Evolutionary conservation across 768 basidiomycete genomes (phyloP).

Genomic region (Tulasnella calospora): DNA sequence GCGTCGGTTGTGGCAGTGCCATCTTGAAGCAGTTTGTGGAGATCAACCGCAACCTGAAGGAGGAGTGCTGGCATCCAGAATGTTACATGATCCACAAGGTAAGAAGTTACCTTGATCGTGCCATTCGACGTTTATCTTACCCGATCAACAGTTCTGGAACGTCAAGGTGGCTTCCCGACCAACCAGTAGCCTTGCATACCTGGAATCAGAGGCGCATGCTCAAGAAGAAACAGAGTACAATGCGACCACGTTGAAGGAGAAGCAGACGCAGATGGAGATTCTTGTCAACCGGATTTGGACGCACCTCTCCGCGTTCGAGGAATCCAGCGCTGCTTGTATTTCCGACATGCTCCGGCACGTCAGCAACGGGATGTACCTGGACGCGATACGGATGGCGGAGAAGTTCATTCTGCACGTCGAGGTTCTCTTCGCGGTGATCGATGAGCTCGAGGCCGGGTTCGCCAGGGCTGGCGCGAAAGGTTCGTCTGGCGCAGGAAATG

Average conservation of each 20-base stretch:
- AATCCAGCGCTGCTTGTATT: slow-evolving; percentile 98
- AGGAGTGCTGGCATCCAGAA: slow-evolving; percentile 99
- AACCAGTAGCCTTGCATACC: slow-evolving; percentile 23
- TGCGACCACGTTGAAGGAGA: slow-evolving; percentile 73
- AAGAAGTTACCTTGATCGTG: slow-evolving; percentile 30
- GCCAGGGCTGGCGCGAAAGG: slow-evolving; percentile 75
- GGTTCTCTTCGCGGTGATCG: slow-evolving; percentile 92
- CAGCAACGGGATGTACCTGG: slow-evolving; percentile 92
- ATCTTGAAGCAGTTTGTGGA: slow-evolving; percentile 99
- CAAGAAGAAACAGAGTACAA: slow-evolving; percentile 81
- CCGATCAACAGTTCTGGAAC: slow-evolving; percentile 81
- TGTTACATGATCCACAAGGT: slow-evolving; percentile 99
- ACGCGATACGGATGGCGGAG: slow-evolving; percentile 97
- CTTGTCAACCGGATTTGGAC: slow-evolving; percentile 99
- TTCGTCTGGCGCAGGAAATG: slow-evolving; percentile 37
- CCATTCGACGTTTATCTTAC: background rate
- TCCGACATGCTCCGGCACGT: slow-evolving; percentile 98
- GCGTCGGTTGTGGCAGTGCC: slow-evolving; percentile 93
- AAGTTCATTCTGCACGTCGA: slow-evolving; percentile 98
- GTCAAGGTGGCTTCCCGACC: slow-evolving; percentile 58
- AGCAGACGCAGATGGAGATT: slow-evolving; percentile 91
- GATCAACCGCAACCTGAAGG: slow-evolving; percentile 95
- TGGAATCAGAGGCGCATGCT: slow-evolving; percentile 44
- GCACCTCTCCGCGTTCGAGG: slow-evolving; percentile 95
- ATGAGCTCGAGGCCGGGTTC: slow-evolving; percentile 91